Percentiles rank a stretch among this genome's conserved stretches.
Conservation (phyloP, 2,329 filamentous ascomycete species). For the Xenosphaeropsis pyriputrescens region DNA sequence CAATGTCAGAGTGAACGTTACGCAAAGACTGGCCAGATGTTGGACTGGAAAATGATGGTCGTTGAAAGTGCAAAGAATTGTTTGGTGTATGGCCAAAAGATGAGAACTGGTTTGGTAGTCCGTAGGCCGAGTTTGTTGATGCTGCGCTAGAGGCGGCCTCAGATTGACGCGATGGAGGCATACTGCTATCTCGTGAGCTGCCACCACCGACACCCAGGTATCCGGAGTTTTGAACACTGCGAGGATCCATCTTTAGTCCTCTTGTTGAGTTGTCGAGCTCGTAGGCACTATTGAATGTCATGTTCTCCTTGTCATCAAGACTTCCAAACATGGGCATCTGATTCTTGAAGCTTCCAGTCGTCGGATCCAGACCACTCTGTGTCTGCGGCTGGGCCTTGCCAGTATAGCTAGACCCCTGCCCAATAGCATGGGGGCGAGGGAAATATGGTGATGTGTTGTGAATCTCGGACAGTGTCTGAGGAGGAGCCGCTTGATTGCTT, state of each 20-base stretch:
- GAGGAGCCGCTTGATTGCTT: slow-evolving; percentile 22
- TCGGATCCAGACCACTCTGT: slow-evolving; percentile 28
- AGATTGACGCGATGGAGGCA: slow-evolving; percentile 39
- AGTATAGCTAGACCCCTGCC: slow-evolving; percentile 21
- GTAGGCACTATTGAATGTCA: slow-evolving; percentile 8
- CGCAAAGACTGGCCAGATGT: slow-evolving; percentile 12
- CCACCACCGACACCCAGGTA: slow-evolving; percentile 26
- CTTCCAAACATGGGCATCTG: slow-evolving; percentile 13
- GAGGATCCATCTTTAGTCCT: slow-evolving; percentile 8
- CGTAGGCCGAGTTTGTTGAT: slow-evolving; percentile 3
- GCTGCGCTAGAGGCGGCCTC: slow-evolving; percentile 22
- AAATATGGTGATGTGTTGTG: slow-evolving; percentile 30
- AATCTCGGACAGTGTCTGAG: slow-evolving; percentile 23
- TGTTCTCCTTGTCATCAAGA: slow-evolving; percentile 16
- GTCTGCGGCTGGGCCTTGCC: slow-evolving; percentile 20
- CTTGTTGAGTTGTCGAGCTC: slow-evolving; percentile 11
- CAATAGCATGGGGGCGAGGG: slow-evolving; percentile 28
- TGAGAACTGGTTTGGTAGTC: slow-evolving; percentile 8
- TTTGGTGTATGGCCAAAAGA: slow-evolving; percentile 23
- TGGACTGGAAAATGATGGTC: slow-evolving; percentile 26
- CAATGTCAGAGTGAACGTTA: too few relatives aligned
- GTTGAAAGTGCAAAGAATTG: slow-evolving; percentile 31
- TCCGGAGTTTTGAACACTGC: slow-evolving; percentile 26
- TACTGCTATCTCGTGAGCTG: slow-evolving; percentile 35
- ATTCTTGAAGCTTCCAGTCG: slow-evolving; percentile 26